Base-by-base conservation (phyloP, 768 basidiomycete species). In the Mycena pura region DNA sequence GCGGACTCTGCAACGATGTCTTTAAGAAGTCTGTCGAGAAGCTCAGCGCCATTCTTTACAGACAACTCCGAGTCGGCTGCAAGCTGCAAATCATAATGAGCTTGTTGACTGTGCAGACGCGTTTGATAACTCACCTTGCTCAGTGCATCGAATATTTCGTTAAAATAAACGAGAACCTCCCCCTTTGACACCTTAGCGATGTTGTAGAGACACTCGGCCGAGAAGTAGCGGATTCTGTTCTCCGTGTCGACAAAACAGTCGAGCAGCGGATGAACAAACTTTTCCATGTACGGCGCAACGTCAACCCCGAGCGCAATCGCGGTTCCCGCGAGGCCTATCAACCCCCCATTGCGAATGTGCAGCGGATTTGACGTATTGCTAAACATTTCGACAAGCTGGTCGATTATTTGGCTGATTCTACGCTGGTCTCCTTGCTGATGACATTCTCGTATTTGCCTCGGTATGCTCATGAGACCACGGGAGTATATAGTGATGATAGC, bases 1-100 rank as follows among this genome's bases (percentile, higher is more conserved):
- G 96, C 97, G 8, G 94, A 93, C 76, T 99, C 97, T 13, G 95
- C 91, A 5, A 99, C 96, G 46, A 98, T 96, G 67, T 99, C 97
- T 71, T 99, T 98, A 67, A 99, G 84, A n/a, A 98, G 84, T 19
- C 96, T 86, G 73, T 99, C 97, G 57, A 99, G 84, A 27, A 99
- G 84, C 73, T 99, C 97, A 1, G 97, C 96, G 2, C 96, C 96
- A 70, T 98, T 99, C 85, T 97, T 96, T 62, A 99, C 96, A 2
- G 97, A 96, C 34, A 93, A 69, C 67, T 99, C 96, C 0, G 94
- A 91, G 74, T 99, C 97, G 21, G 96, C 93, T 9, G 94, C 92
- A 60, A 99, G 92, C 96, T 99, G 70, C 19, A 55, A 36, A 68
- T 53, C 24, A 36, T 3, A 7, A 1, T 45, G 22, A 36, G 43